Evolutionary conservation across 139 green algal genomes (phyloP).

Genomic region (Spirogloea muscicola): DNA sequence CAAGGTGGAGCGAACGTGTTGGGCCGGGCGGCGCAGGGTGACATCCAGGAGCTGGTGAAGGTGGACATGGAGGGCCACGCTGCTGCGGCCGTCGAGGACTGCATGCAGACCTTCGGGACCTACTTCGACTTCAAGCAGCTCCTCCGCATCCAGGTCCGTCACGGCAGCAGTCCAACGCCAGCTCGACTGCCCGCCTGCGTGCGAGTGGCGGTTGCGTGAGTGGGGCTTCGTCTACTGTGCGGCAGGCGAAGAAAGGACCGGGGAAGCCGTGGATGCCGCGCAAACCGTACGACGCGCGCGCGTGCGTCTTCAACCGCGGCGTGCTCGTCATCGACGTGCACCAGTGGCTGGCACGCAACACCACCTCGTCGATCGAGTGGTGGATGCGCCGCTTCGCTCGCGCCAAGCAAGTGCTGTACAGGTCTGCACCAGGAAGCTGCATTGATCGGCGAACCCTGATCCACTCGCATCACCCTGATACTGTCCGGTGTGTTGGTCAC

Average conservation of each 20-base stretch:
- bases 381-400: slow-evolving; percentile 16
- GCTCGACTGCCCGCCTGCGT: too few species aligned
- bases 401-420: slow-evolving; percentile 19
- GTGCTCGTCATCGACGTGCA: slow-evolving; percentile 30
- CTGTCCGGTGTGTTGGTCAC: too few species aligned
- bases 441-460: too few species aligned
- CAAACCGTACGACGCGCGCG: not conserved
- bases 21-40: too few species aligned
- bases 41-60: slow-evolving; percentile 32
- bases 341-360: slow-evolving; percentile 17
- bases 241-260: not conserved
- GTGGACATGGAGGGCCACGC: slow-evolving; percentile 13
- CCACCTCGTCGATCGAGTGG: slow-evolving; percentile 27
- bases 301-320: slow-evolving; percentile 27
- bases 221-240: too few species aligned
- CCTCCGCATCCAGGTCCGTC: not conserved
- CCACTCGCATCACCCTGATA: too few species aligned
- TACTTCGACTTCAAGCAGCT: slow-evolving; percentile 34
- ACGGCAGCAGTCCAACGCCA: too few species aligned
- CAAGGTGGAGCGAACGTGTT: too few species aligned
- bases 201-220: too few species aligned
- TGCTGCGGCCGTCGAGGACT: slow-evolving; percentile 31
- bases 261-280: not conserved
- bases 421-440: too few species aligned
- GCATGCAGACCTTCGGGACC: slow-evolving; percentile 26